These are phyloP conservation scores for Solanum gracilifrons DNA, from an alignment of 257 asterid genomes.

Conservation along the genomic window DNA sequence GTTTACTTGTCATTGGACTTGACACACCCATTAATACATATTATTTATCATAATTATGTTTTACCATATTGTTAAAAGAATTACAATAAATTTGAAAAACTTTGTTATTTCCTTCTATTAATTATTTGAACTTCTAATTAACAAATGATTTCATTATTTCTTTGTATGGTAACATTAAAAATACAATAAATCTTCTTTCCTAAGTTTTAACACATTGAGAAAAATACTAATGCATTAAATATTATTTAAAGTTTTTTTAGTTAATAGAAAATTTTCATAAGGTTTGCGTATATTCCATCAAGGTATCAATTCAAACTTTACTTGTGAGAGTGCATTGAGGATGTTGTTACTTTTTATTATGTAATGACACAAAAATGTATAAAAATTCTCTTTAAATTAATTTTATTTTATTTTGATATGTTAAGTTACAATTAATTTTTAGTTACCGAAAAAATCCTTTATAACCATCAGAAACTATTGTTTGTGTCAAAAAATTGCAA, in stretches of 20 bases:
- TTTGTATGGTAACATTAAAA: neutral
- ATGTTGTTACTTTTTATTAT: too few relatives aligned
- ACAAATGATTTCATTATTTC: neutral
- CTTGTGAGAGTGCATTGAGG: neutral
- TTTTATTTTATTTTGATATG: too few relatives aligned
- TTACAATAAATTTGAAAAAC: too few relatives aligned
- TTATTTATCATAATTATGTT: neutral
- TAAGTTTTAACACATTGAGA: neutral
- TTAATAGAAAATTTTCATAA: neutral
- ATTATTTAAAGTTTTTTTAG: neutral
- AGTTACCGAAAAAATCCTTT: neutral
- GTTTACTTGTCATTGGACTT: too few relatives aligned
- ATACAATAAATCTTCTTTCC: neutral
- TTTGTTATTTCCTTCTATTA: neutral
- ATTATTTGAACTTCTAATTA: neutral
- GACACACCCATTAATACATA: too few relatives aligned
- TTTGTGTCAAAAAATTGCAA: neutral
- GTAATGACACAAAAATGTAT: neutral
- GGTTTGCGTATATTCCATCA: neutral
- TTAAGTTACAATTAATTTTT: too few relatives aligned
- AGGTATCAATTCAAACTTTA: neutral
- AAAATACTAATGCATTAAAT: neutral
- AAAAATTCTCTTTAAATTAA: neutral
- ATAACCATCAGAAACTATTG: neutral
- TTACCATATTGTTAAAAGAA: neutral